Evolutionary conservation across 345 rosid species (phyloP), one percentile per base, ranked within the genome.

Genomic region (Raphanus raphanistrum): DNA sequence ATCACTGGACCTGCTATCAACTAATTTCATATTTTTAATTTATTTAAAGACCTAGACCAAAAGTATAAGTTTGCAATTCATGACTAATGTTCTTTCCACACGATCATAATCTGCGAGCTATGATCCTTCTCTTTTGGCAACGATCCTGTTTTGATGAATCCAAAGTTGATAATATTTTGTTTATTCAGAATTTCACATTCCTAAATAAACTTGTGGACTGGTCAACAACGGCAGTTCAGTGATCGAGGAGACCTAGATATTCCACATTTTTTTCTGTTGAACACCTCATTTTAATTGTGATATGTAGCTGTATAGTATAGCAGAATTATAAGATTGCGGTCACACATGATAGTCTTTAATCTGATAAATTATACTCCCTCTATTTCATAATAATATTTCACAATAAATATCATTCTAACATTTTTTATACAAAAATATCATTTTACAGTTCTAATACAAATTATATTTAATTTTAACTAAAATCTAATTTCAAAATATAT

Each of bases 211-310:
- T 17, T 2, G 25, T 27, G 50, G 57, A 36, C 7, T 58, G 76
- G 72, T 72, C 76, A 78, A 78, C 72, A 72, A 65, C 62, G 62
- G 67, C 50, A 65, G 29, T 41, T 65, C 81, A 65, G 45, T 65
- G 68, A 43, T 71, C 21, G 76, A 64, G 71, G 60, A 50, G 50
- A 71, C n/a, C 54, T 65, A 71, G 10, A 41, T 43, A 43, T 78
- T 77, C 41, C 65, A 58, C 27, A 0, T 8, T 15, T 55, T 43
- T 10, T 12, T 66, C 41, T 58, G 11, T 32, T 43, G 67, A 65
- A 71, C 21, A 65, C 41, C 31, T 63, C 5, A 64, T 11, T 32
- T 78, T 29, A 72, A 29, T 31, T 72, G 68, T 65, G 76, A 71
- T 66, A 43, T 71, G 27, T 55, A 77, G 31, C 63, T 58, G 32